These are phyloP conservation scores for Lachancea kluyveri DNA, from an alignment of 805 yeast genomes.

Conservation along the genomic window DNA sequence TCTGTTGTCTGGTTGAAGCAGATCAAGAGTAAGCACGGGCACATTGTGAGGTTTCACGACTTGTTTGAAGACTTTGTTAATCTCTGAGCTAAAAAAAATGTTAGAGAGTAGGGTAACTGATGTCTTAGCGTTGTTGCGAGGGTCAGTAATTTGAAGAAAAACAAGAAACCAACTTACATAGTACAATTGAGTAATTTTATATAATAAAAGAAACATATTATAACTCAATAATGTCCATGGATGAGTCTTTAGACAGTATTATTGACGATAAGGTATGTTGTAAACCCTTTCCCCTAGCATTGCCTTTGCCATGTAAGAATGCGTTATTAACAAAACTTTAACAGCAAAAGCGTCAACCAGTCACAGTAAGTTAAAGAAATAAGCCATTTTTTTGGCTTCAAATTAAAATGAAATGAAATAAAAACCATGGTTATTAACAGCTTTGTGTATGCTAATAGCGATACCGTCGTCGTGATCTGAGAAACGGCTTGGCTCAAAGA, in stretches of 20 bases:
- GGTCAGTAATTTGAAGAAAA: background rate
- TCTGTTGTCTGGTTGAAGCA: slow-evolving; percentile 27
- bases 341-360: slow-evolving; percentile 2
- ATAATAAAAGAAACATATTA: too few relatives aligned
- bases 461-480: slow-evolving; percentile 31
- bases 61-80: slow-evolving; percentile 14
- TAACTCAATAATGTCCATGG: slow-evolving; percentile 17
- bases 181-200: too few relatives aligned
- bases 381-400: too few relatives aligned
- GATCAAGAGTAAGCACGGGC: slow-evolving; percentile 16
- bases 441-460: slow-evolving; percentile 13
- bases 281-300: too few relatives aligned
- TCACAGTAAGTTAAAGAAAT: slow-evolving; percentile 16
- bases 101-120: too few relatives aligned
- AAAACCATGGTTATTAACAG: slow-evolving; percentile 3
- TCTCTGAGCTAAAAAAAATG: too few relatives aligned
- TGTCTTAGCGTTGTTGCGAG: too few relatives aligned
- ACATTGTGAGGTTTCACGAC: slow-evolving; percentile 20
- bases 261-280: slow-evolving; percentile 17
- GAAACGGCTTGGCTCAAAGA: slow-evolving; percentile 25
- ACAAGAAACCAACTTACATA: background rate
- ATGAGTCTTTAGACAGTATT: slow-evolving; percentile 14
- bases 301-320: too few relatives aligned
- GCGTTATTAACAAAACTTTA: too few relatives aligned
- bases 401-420: background rate